Evolutionary conservation across 805 yeast genomes (phyloP).

Genomic region (Ogataea pignaliae): DNA sequence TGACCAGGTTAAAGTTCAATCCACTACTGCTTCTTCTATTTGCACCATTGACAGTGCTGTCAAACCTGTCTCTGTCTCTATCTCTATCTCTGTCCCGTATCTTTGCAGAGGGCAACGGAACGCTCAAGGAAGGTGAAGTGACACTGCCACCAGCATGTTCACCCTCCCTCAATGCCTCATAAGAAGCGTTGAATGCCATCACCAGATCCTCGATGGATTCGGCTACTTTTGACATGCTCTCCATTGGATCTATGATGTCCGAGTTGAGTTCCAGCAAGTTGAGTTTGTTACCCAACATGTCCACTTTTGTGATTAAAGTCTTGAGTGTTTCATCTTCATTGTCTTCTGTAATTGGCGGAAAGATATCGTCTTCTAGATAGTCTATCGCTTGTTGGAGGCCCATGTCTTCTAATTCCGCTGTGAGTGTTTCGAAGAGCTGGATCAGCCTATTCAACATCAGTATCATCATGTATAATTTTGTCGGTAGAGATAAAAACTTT

Average conservation of each 20-base stretch:
- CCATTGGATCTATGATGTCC: constrained; percentile 5
- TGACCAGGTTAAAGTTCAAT: constrained; percentile 24
- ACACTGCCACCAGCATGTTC: not conserved
- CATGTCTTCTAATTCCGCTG: constrained; percentile 12
- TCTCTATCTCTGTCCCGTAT: not conserved
- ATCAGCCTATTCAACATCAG: constrained; percentile 12
- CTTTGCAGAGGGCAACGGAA: constrained; percentile 5
- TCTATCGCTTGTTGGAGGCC: constrained; percentile 1
- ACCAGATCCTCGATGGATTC: constrained; percentile 11
- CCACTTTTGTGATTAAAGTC: constrained; percentile 12
- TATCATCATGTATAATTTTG: constrained; percentile 12
- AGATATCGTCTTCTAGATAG: constrained; percentile 1
- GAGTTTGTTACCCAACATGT: constrained; percentile 15
- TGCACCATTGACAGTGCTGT: constrained; percentile 2
- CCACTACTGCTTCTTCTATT: constrained; percentile 28
- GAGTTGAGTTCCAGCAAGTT: constrained; percentile 17
- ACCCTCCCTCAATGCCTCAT: constrained; percentile 2
- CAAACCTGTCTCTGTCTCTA: constrained; percentile 4
- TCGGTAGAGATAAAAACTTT: constrained; percentile 4
- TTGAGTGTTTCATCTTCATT: constrained; percentile 19
- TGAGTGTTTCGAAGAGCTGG: constrained; percentile 8
- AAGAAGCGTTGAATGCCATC: constrained; percentile 8
- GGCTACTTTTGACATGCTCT: constrained; percentile 10
- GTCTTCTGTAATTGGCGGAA: constrained; percentile 17
- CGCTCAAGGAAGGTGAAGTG: not conserved